Evolutionary conservation across 768 basidiomycete species (phyloP).

Genomic region (Suillus weaverae): DNA sequence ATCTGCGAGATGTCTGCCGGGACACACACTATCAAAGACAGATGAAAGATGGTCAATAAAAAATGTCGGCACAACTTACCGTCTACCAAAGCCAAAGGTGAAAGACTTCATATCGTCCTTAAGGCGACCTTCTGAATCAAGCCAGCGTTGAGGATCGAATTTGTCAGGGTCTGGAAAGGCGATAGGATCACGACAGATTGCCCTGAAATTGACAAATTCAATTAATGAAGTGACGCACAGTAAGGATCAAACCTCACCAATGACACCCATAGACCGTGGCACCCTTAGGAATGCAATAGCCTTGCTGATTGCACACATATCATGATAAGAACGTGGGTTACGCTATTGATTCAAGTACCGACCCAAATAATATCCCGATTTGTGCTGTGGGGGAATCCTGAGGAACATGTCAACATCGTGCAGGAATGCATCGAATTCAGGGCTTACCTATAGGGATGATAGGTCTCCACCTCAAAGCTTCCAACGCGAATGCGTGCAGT

Average conservation of each 20-base stretch:
- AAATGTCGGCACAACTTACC: constrained; percentile 6
- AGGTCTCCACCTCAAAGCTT: constrained; percentile 34
- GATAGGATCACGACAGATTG: constrained; percentile 48
- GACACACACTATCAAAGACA: constrained; percentile 46
- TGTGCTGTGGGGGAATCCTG: no score
- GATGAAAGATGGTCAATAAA: neutral
- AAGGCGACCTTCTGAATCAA: constrained; percentile 15
- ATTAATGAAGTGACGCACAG: no score
- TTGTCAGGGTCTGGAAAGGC: constrained; percentile 53
- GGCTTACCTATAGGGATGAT: constrained; percentile 21
- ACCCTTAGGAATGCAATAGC: no score
- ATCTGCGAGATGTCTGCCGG: constrained; percentile 49
- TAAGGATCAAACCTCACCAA: no score
- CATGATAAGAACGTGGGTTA: no score
- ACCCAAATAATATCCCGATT: no score
- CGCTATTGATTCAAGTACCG: no score
- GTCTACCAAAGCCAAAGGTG: constrained; percentile 50
- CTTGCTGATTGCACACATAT: no score
- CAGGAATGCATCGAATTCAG: neutral
- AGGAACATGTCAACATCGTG: no score
- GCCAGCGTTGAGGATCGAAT: constrained; percentile 55
- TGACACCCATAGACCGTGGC: no score
- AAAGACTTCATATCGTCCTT: constrained; percentile 46
- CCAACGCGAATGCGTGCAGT: constrained; percentile 32
- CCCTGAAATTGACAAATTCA: no score